Evolutionary conservation across 2,329 filamentous ascomycete genomes (phyloP), one percentile per base, ranked within the genome.

Genomic region (Alternaria longipes): DNA sequence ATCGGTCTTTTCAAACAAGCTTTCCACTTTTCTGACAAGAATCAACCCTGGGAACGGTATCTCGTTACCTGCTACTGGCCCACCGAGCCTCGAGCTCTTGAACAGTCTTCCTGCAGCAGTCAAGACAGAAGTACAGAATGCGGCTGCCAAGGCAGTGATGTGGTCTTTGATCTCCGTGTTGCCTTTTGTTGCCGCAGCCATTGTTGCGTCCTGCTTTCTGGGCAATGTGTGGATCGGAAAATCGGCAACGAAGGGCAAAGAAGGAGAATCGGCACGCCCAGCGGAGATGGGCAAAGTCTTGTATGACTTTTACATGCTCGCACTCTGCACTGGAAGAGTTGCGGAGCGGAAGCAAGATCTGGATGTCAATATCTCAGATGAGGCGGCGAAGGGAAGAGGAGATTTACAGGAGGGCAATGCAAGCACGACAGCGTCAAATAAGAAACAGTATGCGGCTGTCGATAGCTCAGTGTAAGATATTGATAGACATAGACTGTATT

Each of bases 1-100:
- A 14, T 84, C 85, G 8, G 88, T 91, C 1, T 91, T 91, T 74
- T 90, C 90, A 70, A 91, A 91, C 54, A 82, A 84, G 54, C 69
- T 74, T 12, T 53, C 62, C 7, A 62, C 53, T 66, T 81, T 68
- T 56, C 72, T 65, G 5, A 55, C 40, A 51, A 64, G 46, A 59
- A 67, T 79, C n/a, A 40, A 55, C 6, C 52, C 60, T 2, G 45
- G 74, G 5, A 70, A 68, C 20, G 74, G 74, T 5, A 41, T 54
- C 0, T 62, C 52, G n/a, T 56, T 77, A 72, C 60, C 55, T 30
- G 45, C 55, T 64, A 57, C 62, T 59, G 50, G 56, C 40, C 44
- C 72, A 53, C 36, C 69, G 50, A 71, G 79, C 57, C 61, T 80
- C 54, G 66, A 79, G 49, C 63, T 77, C 53, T 59, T 78, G 24